These are phyloP conservation scores for Trichophyton simii DNA, from an alignment of 2,329 filamentous ascomycete genomes.

Conservation along the genomic window DNA sequence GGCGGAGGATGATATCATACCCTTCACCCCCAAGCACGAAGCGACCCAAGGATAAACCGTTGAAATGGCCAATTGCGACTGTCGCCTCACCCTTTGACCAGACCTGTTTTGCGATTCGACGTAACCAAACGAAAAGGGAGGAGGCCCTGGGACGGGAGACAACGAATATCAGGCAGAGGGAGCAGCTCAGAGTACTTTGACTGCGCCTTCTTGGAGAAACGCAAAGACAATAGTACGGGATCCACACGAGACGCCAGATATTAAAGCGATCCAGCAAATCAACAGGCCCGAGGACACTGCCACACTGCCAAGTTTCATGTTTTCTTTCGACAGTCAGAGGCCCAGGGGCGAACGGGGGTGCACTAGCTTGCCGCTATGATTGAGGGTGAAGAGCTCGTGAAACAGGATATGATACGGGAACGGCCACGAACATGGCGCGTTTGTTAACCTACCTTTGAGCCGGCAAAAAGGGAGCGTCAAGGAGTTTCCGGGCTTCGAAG, in stretches of 20 bases:
- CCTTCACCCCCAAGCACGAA: neutral
- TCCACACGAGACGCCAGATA: neutral
- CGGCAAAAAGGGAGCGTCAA: neutral
- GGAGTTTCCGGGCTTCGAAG: no score
- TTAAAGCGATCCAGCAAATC: neutral
- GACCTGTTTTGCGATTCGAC: neutral
- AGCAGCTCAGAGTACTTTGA: no score
- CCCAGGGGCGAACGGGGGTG: neutral
- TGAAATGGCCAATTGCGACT: neutral
- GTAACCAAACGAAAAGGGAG: no score
- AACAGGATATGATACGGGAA: neutral
- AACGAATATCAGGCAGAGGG: no score
- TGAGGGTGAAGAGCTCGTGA: neutral
- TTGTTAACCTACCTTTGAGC: neutral
- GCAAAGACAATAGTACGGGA: neutral
- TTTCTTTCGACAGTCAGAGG: neutral
- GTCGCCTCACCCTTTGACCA: neutral
- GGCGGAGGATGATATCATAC: slow-evolving; percentile 1
- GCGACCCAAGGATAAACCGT: neutral
- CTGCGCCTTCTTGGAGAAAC: no score
- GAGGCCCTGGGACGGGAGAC: no score
- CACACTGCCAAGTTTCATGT: slow-evolving; percentile 1
- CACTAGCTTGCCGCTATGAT: neutral
- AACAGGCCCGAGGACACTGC: neutral
- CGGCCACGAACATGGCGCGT: neutral